Conservation (phyloP, 2,329 filamentous ascomycete species). For the Dactylellina sp. region DNA sequence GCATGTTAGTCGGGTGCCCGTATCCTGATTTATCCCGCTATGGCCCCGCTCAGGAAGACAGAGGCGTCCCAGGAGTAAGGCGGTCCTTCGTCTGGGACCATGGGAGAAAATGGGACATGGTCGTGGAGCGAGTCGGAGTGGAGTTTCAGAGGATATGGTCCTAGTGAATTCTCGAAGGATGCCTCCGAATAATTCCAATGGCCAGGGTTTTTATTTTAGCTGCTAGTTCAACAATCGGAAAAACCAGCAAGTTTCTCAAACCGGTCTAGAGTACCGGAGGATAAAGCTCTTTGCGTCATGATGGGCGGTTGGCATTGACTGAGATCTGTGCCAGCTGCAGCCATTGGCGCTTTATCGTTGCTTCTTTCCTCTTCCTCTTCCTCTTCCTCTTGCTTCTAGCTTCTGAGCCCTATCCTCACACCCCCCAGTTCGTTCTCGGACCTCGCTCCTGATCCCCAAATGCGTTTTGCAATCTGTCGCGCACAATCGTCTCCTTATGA, state of each 20-base stretch:
- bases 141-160: slow-evolving; percentile 45
- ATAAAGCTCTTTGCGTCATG: slow-evolving; percentile 56
- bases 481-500: slow-evolving; percentile 22
- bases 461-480: slow-evolving; percentile 36
- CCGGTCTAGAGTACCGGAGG: slow-evolving; percentile 53
- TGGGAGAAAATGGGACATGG: slow-evolving; percentile 44
- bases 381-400: slow-evolving; percentile 16
- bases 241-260: slow-evolving; percentile 54
- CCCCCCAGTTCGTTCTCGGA: slow-evolving; percentile 39
- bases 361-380: slow-evolving; percentile 20
- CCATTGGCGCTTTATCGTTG: slow-evolving; percentile 45
- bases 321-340: slow-evolving; percentile 53
- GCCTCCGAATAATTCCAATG: slow-evolving; percentile 52
- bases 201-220: slow-evolving; percentile 56
- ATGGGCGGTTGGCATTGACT: slow-evolving; percentile 37
- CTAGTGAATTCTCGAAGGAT: slow-evolving; percentile 55
- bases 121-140: slow-evolving; percentile 47
- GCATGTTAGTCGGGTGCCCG: slow-evolving; percentile 11
- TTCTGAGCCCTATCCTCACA: slow-evolving; percentile 46
- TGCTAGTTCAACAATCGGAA: slow-evolving; percentile 54
- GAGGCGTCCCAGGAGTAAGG: slow-evolving; percentile 24
- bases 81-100: slow-evolving; percentile 35
- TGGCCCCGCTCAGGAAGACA: slow-evolving; percentile 31
- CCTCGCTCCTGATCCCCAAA: slow-evolving; percentile 36
- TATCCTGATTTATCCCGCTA: slow-evolving; percentile 45